phyloP scores from a whole-genome alignment of 495 filamentous ascomycete genomes.

The Pyrenula massariospora region DNA sequence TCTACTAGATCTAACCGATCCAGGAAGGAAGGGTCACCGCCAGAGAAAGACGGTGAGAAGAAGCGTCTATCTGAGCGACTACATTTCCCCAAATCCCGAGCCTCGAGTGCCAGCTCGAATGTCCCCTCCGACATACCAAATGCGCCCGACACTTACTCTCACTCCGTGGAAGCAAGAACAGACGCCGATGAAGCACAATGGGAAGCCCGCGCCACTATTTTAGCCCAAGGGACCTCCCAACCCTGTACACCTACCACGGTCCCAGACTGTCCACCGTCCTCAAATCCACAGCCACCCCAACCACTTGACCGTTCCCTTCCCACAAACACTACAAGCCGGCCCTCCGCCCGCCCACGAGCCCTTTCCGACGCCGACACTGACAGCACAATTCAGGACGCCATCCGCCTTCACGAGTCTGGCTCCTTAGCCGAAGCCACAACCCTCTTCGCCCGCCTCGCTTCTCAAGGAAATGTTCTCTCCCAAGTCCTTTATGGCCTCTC shows the following conservation, averaged over 20 bases:
- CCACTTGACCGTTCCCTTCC: background rate
- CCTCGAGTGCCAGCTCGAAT: conserved; percentile 46
- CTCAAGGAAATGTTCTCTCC: conserved; percentile 76
- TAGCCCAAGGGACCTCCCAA: conserved; percentile 59
- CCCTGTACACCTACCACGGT: background rate
- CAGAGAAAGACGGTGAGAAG: conserved; percentile 17
- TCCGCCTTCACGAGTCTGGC: conserved; percentile 80
- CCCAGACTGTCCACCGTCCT: background rate
- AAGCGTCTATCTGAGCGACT: conserved; percentile 58
- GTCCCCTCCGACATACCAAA: conserved; percentile 72
- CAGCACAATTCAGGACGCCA: conserved; percentile 90
- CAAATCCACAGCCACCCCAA: background rate
- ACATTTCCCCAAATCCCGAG: conserved; percentile 47
- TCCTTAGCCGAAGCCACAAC: conserved; percentile 60
- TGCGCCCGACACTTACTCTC: conserved; percentile 32
- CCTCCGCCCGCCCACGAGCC: background rate
- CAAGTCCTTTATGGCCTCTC: conserved; percentile 96
- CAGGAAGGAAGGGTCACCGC: conserved; percentile 23
- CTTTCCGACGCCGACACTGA: conserved; percentile 17
- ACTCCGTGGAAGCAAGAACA: conserved; percentile 23
- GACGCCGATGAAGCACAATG: conserved; percentile 49
- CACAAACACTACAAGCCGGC: background rate
- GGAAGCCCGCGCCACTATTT: conserved; percentile 81
- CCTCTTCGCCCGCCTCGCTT: conserved; percentile 80
- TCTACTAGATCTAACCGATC: conserved; percentile 32